Evolutionary conservation across 139 green algal species (phyloP).

Genomic region (Spirogloea muscicola): DNA sequence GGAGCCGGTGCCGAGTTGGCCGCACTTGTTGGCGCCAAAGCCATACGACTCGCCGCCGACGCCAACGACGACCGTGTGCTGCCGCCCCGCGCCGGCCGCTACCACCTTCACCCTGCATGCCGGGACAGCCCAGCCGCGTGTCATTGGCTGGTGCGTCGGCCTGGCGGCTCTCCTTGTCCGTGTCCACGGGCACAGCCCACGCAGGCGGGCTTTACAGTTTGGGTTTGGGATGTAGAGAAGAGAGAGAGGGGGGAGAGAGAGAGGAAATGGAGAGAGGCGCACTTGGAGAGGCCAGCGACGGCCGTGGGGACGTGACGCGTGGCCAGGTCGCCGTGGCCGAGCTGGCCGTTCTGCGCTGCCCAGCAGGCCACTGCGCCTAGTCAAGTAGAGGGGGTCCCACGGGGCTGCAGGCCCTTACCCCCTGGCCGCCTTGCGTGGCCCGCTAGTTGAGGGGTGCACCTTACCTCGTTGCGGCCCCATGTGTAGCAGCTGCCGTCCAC

Average conservation of each 20-base stretch:
- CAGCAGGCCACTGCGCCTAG: too few species aligned
- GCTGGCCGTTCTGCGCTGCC: conserved; percentile 35
- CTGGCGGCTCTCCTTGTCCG: too few species aligned
- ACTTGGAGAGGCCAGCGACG: background rate
- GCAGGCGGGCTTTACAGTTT: too few species aligned
- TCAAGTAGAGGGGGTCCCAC: too few species aligned
- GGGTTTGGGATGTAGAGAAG: too few species aligned
- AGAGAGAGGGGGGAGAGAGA: background rate
- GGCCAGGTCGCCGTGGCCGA: conserved; percentile 32
- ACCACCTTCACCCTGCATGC: conserved; percentile 21
- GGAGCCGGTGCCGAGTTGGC: conserved; percentile 53
- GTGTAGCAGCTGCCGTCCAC: conserved; percentile 68
- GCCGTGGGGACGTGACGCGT: conserved; percentile 2
- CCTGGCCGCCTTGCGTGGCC: too few species aligned
- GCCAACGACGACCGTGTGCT: conserved; percentile 57
- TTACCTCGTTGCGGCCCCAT: conserved; percentile 78
- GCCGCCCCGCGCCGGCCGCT: background rate
- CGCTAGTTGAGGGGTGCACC: background rate
- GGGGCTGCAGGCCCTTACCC: too few species aligned
- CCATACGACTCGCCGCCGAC: conserved; percentile 53
- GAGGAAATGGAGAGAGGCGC: background rate
- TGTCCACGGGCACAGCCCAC: too few species aligned
- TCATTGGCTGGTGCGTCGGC: too few species aligned
- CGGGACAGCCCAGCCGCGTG: too few species aligned
- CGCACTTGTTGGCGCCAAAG: conserved; percentile 57